Base-by-base conservation (phyloP, 2,329 filamentous ascomycete genomes). In the Metarhizium guizhouense region DNA sequence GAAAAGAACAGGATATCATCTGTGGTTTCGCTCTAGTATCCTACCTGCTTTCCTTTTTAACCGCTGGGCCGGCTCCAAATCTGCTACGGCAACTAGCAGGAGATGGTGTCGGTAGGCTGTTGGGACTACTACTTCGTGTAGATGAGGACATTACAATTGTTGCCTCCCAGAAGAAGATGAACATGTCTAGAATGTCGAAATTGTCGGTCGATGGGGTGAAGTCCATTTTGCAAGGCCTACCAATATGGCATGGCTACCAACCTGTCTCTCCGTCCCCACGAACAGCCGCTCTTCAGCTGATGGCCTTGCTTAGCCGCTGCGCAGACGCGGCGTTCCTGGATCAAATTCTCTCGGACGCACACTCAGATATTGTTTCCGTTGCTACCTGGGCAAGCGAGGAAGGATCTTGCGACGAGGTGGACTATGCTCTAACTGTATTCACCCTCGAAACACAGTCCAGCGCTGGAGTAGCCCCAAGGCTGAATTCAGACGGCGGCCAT, bases 171-270 rank as follows among this genome's bases (percentile, higher is more conserved):
- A 81, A 84, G 36, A 81, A 81, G 60, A 82, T 73, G 56, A 91
- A 90, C 60, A 76, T 92, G 65, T 86, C 89, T 0, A 86, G 80
- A 64, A 76, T 82, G 34, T 81, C 80, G 11, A 84, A 84, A 62
- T 74, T 72, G 16, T 75, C 81, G 0, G 65, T 92, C 7, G 61
- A 70, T 7, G 73, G 76, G 0, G 74, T 90, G 47, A 82, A 84
- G 56, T 68, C 70, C 2, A 69, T 73, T 3, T 63, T 90, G 3
- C 67, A 78, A 51, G 71, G 76, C 29, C 73, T 83, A 40, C 67
- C 76, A 0, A 69, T 87, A 1, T 93, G 87, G 87, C 76, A 79
- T 47, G 75, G 78, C 1, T 68, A 73, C 11, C 68, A 69, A 45
- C 80, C 79, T 6, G 63, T 69, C 3, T 65, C 67, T 2, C 61